phyloP scores from a whole-genome alignment of 2,329 filamentous ascomycete genomes.

The Ascochyta rabiei region DNA sequence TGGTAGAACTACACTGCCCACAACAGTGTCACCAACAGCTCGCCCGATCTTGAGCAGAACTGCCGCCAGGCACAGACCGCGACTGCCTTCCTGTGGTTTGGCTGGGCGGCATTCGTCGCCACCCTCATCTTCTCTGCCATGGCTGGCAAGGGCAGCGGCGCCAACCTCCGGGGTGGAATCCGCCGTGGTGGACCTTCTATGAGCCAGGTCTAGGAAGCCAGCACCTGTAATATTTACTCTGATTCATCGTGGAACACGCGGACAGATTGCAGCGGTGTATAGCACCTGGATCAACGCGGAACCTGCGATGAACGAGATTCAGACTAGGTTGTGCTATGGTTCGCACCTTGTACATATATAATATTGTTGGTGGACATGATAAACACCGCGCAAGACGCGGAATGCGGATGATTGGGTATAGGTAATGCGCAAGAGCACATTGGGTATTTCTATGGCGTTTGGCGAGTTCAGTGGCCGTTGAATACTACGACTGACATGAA shows the following conservation, averaged over 20 bases:
- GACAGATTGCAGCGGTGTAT: conserved; percentile 21
- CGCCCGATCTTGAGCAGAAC: conserved; percentile 63
- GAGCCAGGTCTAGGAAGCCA: conserved; percentile 59
- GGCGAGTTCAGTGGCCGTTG: not conserved
- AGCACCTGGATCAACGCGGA: conserved; percentile 1
- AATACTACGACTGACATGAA: conserved; percentile 15
- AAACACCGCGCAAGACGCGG: conserved; percentile 5
- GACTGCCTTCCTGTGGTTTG: conserved; percentile 80
- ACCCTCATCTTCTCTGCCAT: conserved; percentile 62
- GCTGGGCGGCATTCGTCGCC: conserved; percentile 67
- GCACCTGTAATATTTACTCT: conserved; percentile 31
- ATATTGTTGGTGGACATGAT: conserved; percentile 16
- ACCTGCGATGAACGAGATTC: not conserved
- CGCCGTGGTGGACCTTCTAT: conserved; percentile 57
- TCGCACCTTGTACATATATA: conserved; percentile 15
- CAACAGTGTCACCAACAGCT: conserved; percentile 69
- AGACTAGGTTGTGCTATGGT: not conserved
- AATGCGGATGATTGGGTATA: not conserved
- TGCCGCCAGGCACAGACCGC: conserved; percentile 78
- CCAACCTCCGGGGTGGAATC: conserved; percentile 55
- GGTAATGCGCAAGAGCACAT: conserved; percentile 1
- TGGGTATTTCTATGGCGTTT: conserved; percentile 1
- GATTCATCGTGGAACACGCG: conserved; percentile 37
- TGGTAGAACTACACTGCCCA: conserved; percentile 49
- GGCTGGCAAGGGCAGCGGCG: conserved; percentile 55